A percentile compares a stretch with the other conserved stretches of the same genome.
phyloP scores from a whole-genome alignment of 1,139 yeast genomes.

The Kodamaea arcana region DNA sequence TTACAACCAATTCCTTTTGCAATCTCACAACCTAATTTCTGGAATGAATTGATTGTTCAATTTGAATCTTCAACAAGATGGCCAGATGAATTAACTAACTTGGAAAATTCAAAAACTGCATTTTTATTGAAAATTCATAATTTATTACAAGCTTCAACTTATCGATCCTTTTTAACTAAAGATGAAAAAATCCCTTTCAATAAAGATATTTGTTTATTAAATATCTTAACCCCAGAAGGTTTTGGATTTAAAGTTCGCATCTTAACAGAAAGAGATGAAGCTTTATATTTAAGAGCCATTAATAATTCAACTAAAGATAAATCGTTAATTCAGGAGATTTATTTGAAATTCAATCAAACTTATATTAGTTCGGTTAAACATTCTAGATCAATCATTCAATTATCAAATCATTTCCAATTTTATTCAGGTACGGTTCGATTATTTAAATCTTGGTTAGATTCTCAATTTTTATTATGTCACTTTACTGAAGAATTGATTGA shows the following conservation, averaged over 20 bases:
- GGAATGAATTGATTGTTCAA: slow-evolving; percentile 76
- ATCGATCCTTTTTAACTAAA: slow-evolving; percentile 54
- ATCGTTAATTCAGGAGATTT: slow-evolving; percentile 57
- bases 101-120: slow-evolving; percentile 89
- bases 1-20: slow-evolving; percentile 84
- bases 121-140: slow-evolving; percentile 74
- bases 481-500: slow-evolving; percentile 78
- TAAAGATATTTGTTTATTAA: slow-evolving; percentile 52
- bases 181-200: slow-evolving; percentile 69
- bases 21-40: slow-evolving; percentile 68
- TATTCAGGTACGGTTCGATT: slow-evolving; percentile 79
- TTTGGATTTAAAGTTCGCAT: slow-evolving; percentile 75
- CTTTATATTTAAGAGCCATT: slow-evolving; percentile 66
- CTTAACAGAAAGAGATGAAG: slow-evolving; percentile 77
- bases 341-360: slow-evolving; percentile 60
- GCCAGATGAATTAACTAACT: slow-evolving; percentile 88
- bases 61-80: slow-evolving; percentile 88
- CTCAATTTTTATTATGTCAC: slow-evolving; percentile 62
- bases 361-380: slow-evolving; percentile 76
- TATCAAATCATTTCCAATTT: slow-evolving; percentile 70
- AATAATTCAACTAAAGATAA: slow-evolving; percentile 56
- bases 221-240: slow-evolving; percentile 80
- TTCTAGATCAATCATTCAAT: slow-evolving; percentile 67
- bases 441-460: slow-evolving; percentile 84
- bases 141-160: slow-evolving; percentile 48